Base-by-base conservation (phyloP, 306 rosid genomes). In the Pueraria montana region DNA sequence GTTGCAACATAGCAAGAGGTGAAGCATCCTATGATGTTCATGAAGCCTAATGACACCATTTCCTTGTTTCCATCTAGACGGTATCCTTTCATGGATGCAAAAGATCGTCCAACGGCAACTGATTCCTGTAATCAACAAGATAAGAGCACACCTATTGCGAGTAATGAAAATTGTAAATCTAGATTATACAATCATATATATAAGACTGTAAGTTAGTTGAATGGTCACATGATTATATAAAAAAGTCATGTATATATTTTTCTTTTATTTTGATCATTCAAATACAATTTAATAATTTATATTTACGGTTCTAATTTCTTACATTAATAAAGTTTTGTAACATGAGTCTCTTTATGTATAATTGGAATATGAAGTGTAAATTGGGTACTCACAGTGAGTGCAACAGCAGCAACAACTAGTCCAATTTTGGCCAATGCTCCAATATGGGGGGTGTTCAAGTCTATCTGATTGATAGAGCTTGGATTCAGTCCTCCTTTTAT, bases 1-100 rank as follows among this genome's bases (percentile, higher is more conserved):
- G 94, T 88, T 32, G 95, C 92, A 23, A 89, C 89, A 49, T 90
- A 93, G 85, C 94, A 91, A 21, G 97, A 93, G 67, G 94, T 87
- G 36, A 89, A 84, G 61, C 88, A 90, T 20, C 96, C 97, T 63
- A 61, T 61, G 38, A 61, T 61, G 67, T 61, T 61, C 67, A 61
- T 61, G 38, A 61, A 61, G n/a, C 67, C 67, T 61, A 26, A 61
- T 61, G 67, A 61, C 34, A 61, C 67, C 38, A 61, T 61, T 13
- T 24, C 67, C 38, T 61, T 61, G 67, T 61, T 61, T 61, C 67
- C 67, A 26, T 61, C 38, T 24, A 61, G 67, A 16, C 26, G 38
- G 36, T 61, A 61, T 61, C 67, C 36, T 61, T 61, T 61, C 38
- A 61, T 24, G 67, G 67, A 61, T 61, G 67, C 38, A 24, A 59